Evolutionary conservation across 257 asterid genomes (phyloP).

Genomic region (Solanum gandarillasii): DNA sequence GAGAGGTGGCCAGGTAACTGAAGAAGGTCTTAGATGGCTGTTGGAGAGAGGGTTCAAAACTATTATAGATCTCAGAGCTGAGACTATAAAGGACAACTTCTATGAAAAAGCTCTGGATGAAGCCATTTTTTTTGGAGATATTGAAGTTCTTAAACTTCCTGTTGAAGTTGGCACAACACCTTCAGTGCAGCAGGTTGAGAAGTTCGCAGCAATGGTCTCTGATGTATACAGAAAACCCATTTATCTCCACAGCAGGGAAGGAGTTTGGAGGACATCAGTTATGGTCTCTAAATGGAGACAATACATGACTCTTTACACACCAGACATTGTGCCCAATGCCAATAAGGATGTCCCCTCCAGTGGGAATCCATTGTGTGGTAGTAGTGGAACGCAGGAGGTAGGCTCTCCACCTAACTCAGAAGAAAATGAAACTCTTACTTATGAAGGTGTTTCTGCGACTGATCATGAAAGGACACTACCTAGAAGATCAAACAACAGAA

Average conservation of each 20-base stretch:
- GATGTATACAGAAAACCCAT: constrained; percentile 54
- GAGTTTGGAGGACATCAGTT: constrained; percentile 77
- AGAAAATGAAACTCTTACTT: constrained; percentile 11
- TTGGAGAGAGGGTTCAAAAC: constrained; percentile 72
- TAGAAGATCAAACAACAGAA: constrained; percentile 8
- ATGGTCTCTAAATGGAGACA: constrained; percentile 93
- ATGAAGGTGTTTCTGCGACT: neutral
- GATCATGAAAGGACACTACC: constrained; percentile 18
- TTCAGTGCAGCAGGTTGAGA: constrained; percentile 64
- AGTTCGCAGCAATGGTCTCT: constrained; percentile 59
- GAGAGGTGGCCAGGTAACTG: constrained; percentile 95
- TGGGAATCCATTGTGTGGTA: constrained; percentile 19
- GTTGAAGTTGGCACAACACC: constrained; percentile 82
- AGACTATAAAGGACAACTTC: constrained; percentile 74
- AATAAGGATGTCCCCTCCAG: constrained; percentile 16
- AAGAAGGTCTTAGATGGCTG: constrained; percentile 81
- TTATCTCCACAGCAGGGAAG: constrained; percentile 89
- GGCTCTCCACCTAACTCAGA: constrained; percentile 8
- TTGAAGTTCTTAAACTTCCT: constrained; percentile 67
- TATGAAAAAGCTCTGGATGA: constrained; percentile 43
- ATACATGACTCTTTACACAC: constrained; percentile 34
- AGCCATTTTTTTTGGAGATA: constrained; percentile 40
- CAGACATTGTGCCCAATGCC: constrained; percentile 11
- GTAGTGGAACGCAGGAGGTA: constrained; percentile 24
- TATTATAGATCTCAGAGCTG: constrained; percentile 85